phyloP scores from a whole-genome alignment of 2,329 filamentous ascomycete genomes.

The Hymenoscyphus occultus region DNA sequence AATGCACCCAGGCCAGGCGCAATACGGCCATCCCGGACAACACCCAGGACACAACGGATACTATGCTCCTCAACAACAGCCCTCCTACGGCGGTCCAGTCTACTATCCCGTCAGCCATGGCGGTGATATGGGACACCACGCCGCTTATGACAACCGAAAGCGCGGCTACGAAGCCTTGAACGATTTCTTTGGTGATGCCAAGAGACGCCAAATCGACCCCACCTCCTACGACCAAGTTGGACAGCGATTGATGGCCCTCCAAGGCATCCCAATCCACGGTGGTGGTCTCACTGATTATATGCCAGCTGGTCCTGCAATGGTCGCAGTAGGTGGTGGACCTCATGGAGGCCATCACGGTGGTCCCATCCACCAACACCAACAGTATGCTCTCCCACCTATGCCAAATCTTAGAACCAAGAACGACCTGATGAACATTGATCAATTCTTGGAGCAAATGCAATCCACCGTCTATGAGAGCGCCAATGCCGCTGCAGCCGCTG shows the following conservation, averaged over 20 bases:
- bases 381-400: conserved; percentile 85
- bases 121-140: conserved; percentile 64
- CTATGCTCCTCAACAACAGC: conserved; percentile 50
- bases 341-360: conserved; percentile 39
- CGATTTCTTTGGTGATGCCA: conserved; percentile 90
- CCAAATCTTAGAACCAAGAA: conserved; percentile 87
- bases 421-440: conserved; percentile 90
- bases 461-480: conserved; percentile 93
- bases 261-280: conserved; percentile 63
- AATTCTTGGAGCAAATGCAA: conserved; percentile 94
- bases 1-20: conserved; percentile 55
- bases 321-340: conserved; percentile 49
- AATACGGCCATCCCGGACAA: conserved; percentile 51
- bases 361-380: conserved; percentile 63
- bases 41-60: conserved; percentile 51
- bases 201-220: conserved; percentile 87
- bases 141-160: conserved; percentile 69
- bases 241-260: conserved; percentile 79
- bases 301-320: conserved; percentile 47
- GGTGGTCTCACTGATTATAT: conserved; percentile 56
- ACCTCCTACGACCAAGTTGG: conserved; percentile 88
- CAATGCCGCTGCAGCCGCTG: conserved; percentile 73
- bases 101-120: conserved; percentile 71
- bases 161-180: conserved; percentile 85
- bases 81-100: conserved; percentile 68